Evolutionary conservation across 2,329 filamentous ascomycete genomes (phyloP), one percentile per base, ranked within the genome.

Genomic region (Malbranchea cinnamomea): DNA sequence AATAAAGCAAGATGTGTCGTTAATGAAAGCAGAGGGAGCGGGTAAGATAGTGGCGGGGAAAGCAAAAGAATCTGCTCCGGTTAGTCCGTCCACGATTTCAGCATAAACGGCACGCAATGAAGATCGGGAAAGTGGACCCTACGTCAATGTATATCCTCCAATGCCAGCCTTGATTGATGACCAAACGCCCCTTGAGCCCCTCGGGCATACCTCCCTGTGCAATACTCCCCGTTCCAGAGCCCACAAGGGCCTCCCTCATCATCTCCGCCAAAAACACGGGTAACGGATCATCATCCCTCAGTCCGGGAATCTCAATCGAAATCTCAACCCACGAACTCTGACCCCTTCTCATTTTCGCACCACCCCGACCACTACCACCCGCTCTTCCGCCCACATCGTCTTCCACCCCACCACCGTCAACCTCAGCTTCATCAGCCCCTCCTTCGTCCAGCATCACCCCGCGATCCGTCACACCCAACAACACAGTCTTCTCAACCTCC

Each of bases 131-230:
- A 18, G 29, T 33, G 32, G 16, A 34, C 23, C 80, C 48, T 54
- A 94, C 85, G 57, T 98, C 89, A 39, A 98, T 69, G 57, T 87
- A 95, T 34, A 98, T 55, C 58, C 85, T 82, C 89, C 89, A 98
- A 63, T 95, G 87, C 65, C 87, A 98, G 25, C 85, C 70, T 35
- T 66, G 61, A 59, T 94, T 95, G 52, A 98, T 94, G 55, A 75
- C 78, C 48, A 98, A 56, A 46, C 76, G 71, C 52, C 71, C 73
- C 39, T 65, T 67, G 37, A 77, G 48, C 2, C 77, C 54, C 74
- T 78, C 18, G 73, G 75, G 36, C 89, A 65, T 56, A 84, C 55
- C 38, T 74, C 82, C 38, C 64, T 71, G 50, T 87, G 59, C 75
- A 84, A 81, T 37, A 74, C 56, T 51, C 82, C 87, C 26, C 79